Base-by-base conservation (phyloP, 768 basidiomycete genomes). In the Trametes sanguinea region DNA sequence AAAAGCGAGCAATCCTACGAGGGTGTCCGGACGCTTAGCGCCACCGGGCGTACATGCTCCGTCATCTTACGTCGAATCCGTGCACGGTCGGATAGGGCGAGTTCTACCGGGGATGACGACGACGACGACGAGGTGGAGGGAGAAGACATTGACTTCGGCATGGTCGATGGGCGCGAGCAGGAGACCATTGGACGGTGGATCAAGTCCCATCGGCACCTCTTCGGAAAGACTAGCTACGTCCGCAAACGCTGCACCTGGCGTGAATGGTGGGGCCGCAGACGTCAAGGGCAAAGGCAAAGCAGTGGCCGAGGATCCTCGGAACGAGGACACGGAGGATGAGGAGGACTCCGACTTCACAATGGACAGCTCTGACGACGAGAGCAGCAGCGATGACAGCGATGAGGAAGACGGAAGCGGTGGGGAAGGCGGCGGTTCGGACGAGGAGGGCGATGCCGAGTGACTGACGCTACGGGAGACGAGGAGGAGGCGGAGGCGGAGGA, bases 101-200 rank as follows among this genome's bases (percentile, higher is more conserved):
- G 47, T 13, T 51, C 57, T 6, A 59, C 53, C 4, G 56, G 29
- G 1, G 75, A 69, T 11, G 73, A 68, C 1, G 74, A 70, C n/a
- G 75, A 73, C 2, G 79, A 75, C 17, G 78, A 71, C 1, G 82
- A 78, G 32, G 80, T 77, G 7, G 76, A 78, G 7, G 80, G 80
- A 0, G 76, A 83, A 47, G 88, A 90, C 71, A 84, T 84, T 1
- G 84, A 85, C 68, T 89, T 92, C 68, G 79, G 81, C 33, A 85
- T 90, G 82, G 80, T 92, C 4, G 90, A 92, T 63, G 84, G 83
- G 30, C 79, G 77, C 65, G 89, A 92, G 69, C 82, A 85, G 67
- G 84, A 85, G 40, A 80, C 82, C 27, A 85, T 92, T 51, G 75
- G 78, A 39, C 78, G 80, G 33, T 92, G 91, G 91, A 81, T 85